Percentiles rank a stretch among this genome's conserved stretches.
Conservation (phyloP, 1,284 basidiomycete species). For the Malassezia restricta region DNA sequence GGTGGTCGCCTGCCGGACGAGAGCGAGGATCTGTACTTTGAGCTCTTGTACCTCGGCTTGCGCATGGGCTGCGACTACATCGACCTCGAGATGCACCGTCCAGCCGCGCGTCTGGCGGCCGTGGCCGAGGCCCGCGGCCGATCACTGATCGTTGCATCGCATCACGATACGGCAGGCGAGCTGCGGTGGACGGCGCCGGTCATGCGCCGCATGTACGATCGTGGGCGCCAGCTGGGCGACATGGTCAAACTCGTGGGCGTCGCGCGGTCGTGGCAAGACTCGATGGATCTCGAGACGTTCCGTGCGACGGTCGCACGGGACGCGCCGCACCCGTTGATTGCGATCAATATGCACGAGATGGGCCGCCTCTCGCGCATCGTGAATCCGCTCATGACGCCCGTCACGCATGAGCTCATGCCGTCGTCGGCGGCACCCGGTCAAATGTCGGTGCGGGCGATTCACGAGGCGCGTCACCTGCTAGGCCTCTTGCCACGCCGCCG, state of each 20-base stretch:
- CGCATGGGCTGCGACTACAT: conserved; percentile 81
- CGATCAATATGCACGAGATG: conserved; percentile 79
- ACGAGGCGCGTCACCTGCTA: conserved; percentile 64
- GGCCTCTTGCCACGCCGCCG: conserved; percentile 61
- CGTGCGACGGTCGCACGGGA: conserved; percentile 49
- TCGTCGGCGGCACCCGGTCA: conserved; percentile 76
- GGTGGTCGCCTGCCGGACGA: conserved; percentile 83
- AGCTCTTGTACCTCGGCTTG: conserved; percentile 66
- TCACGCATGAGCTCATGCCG: conserved; percentile 76
- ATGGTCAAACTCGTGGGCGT: conserved; percentile 84
- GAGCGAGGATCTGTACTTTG: conserved; percentile 61
- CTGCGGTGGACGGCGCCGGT: conserved; percentile 66
- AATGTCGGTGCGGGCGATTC: conserved; percentile 72
- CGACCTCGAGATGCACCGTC: conserved; percentile 75
- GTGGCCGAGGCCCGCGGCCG: conserved; percentile 59
- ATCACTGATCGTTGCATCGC: conserved; percentile 76
- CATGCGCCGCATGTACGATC: conserved; percentile 49
- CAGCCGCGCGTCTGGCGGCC: conserved; percentile 55
- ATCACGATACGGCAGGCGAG: conserved; percentile 80
- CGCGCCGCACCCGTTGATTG: conserved; percentile 58
- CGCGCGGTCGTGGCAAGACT: conserved; percentile 63
- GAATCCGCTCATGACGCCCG: conserved; percentile 72
- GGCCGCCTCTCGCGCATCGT: conserved; percentile 74
- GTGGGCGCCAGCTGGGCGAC: conserved; percentile 54
- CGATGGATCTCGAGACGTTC: conserved; percentile 68